phyloP scores from a whole-genome alignment of 345 rosid species.

The Durio zibethinus region DNA sequence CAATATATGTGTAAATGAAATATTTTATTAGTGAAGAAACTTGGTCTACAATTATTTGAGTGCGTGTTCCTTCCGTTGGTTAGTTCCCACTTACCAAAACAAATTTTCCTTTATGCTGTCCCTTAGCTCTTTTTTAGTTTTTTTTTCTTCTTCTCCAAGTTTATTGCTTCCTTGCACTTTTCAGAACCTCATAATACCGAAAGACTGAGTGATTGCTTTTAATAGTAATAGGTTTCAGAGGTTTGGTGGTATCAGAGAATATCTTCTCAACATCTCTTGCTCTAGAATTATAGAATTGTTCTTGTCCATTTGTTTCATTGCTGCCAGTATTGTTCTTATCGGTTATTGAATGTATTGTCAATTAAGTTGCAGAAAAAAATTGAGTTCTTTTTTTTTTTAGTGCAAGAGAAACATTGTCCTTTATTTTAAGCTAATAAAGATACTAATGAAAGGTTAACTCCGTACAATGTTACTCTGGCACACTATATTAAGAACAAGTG shows the following conservation, averaged over 20 bases:
- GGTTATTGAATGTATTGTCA: neutral
- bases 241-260: neutral
- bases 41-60: neutral
- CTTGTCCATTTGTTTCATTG: constrained; percentile 2
- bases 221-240: neutral
- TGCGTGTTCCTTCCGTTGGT: neutral
- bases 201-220: neutral
- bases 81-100: neutral
- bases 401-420: neutral
- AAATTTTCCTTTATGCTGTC: neutral
- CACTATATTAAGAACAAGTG: neutral
- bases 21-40: neutral
- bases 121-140: too few relatives aligned
- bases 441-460: neutral
- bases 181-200: neutral
- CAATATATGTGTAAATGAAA: neutral
- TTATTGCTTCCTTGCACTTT: neutral
- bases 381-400: neutral
- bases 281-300: neutral
- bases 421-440: neutral
- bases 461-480: neutral
- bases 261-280: neutral
- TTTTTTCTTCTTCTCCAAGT: neutral
- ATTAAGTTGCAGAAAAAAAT: neutral
- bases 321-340: neutral